A percentile compares a stretch with the other conserved stretches of the same genome.
These are phyloP conservation scores for Cercospora zeina DNA, from an alignment of 2,329 filamentous ascomycete genomes.

Conservation along the genomic window DNA sequence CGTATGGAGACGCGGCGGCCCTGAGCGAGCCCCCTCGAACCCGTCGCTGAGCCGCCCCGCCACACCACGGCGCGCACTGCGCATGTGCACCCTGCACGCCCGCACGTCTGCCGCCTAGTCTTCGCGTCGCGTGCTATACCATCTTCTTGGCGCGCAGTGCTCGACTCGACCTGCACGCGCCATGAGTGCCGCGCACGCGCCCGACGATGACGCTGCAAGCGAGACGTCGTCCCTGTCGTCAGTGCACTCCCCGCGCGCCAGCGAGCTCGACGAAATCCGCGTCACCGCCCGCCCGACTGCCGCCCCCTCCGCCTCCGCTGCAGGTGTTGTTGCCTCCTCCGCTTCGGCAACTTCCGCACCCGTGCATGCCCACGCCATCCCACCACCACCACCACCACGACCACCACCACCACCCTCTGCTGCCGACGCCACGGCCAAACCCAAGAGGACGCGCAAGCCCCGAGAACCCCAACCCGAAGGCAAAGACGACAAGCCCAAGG, in stretches of 20 bases:
- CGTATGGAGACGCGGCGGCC: constrained; percentile 13
- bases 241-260: constrained; percentile 16
- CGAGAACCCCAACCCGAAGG: constrained; percentile 39
- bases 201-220: constrained; percentile 16
- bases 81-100: constrained; percentile 4
- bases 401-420: constrained; percentile 40
- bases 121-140: constrained; percentile 1
- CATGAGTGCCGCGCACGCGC: not conserved
- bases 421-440: constrained; percentile 42
- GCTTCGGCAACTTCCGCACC: constrained; percentile 31
- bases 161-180: not conserved
- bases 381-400: too few species aligned
- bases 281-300: constrained; percentile 13
- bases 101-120: too few species aligned
- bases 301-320: constrained; percentile 33
- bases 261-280: constrained; percentile 14
- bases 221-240: constrained; percentile 18
- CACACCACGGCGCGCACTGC: not conserved
- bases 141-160: constrained; percentile 12
- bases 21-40: constrained; percentile 11
- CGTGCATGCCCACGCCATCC: constrained; percentile 28
- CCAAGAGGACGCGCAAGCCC: constrained; percentile 45
- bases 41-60: not conserved
- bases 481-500: constrained; percentile 45
- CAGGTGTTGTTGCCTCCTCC: constrained; percentile 38